Conservation (phyloP, 305 asterid species). For the Fraxinus angustifolia region DNA sequence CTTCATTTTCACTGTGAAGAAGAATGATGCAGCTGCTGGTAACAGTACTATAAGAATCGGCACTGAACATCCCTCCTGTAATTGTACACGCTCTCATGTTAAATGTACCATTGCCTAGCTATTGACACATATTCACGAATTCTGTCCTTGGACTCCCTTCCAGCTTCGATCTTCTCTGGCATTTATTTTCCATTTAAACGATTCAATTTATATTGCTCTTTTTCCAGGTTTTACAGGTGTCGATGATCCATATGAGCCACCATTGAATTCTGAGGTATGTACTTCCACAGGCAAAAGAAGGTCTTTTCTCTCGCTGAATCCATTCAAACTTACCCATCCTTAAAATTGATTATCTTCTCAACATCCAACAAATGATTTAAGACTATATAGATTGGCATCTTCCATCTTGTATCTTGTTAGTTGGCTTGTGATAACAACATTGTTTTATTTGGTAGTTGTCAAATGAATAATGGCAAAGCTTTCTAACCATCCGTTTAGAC, state of each 20-base stretch:
- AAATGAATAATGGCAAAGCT: not conserved
- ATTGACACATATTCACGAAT: not conserved
- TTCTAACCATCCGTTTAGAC: not conserved
- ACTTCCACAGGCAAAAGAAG: not conserved
- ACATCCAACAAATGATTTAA: not conserved
- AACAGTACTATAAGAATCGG: not conserved
- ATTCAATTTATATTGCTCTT: not conserved
- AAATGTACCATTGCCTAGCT: not conserved
- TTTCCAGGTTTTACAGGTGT: conserved; percentile 82
- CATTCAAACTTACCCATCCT: not conserved
- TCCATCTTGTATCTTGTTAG: not conserved
- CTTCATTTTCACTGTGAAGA: not conserved
- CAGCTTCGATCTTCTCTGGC: not conserved
- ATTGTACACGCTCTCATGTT: not conserved
- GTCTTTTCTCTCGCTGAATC: conserved; percentile 3
- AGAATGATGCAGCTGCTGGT: not conserved
- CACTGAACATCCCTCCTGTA: not conserved
- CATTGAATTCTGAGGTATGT: conserved; percentile 70
- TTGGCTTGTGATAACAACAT: no score
- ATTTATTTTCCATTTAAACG: not conserved
- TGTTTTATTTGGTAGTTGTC: no score
- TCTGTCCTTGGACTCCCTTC: not conserved
- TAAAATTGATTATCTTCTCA: not conserved
- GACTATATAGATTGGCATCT: not conserved
- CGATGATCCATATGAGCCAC: conserved; percentile 91